Evolutionary conservation across 2,329 filamentous ascomycete species (phyloP).

Genomic region (Hypoxylon sp.): DNA sequence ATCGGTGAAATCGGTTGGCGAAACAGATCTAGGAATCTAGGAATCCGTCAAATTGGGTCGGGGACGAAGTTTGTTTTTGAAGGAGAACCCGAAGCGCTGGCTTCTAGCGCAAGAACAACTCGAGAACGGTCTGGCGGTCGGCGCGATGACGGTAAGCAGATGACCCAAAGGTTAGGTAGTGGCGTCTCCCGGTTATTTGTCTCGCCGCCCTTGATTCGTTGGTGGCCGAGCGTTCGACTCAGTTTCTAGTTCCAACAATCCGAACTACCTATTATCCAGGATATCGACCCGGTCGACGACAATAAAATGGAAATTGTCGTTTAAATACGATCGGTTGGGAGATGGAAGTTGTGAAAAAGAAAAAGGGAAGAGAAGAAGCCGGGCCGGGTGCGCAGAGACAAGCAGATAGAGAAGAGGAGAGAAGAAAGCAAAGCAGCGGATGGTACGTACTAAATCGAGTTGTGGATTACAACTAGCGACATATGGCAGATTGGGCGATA

Average conservation of each 20-base stretch:
- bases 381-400: constrained; percentile 28
- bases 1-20: constrained; percentile 15
- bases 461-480: constrained; percentile 1
- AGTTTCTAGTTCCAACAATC: constrained; percentile 20
- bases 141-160: constrained; percentile 21
- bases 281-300: constrained; percentile 21
- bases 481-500: constrained; percentile 36
- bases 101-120: constrained; percentile 37
- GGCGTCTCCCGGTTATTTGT: constrained; percentile 14
- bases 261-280: too few relatives aligned
- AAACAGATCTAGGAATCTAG: constrained; percentile 10
- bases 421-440: constrained; percentile 17
- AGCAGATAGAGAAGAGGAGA: constrained; percentile 22
- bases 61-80: constrained; percentile 38
- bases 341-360: constrained; percentile 30
- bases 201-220: constrained; percentile 28
- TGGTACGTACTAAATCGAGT: neutral
- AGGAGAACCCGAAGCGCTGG: constrained; percentile 38
- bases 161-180: constrained; percentile 1
- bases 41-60: constrained; percentile 42
- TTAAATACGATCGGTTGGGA: constrained; percentile 27
- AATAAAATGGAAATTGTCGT: constrained; percentile 27
- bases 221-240: constrained; percentile 18
- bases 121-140: constrained; percentile 20
- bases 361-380: constrained; percentile 25